Base-by-base conservation (phyloP, 176 grass and related monocot species). In the Avena eriantha region DNA sequence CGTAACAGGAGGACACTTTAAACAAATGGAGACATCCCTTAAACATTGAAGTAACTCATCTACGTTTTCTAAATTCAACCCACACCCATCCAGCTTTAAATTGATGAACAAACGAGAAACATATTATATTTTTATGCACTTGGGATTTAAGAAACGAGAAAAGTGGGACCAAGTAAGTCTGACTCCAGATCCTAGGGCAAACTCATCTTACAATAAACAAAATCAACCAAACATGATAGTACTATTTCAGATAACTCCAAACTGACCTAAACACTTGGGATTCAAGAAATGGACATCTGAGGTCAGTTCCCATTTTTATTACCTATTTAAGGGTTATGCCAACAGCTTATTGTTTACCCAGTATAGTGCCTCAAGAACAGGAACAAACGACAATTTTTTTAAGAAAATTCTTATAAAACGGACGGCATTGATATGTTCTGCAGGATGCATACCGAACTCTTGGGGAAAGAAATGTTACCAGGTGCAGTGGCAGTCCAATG, bases 401-500 rank as follows among this genome's bases (percentile, higher is more conserved):
- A 71, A 41, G 10, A 50, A 61, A 46, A 35, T 22, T 23, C 21
- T 54, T 73, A 35, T 11, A 45, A 48, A 57, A 9, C 3, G 18
- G 39, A 31, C 60, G n/a, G 8, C 11, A 49, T 57, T 35, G 18
- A 57, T 77, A 54, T 33, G 71, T 78, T 74, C 26, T 63, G 72
- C 10, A 19, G 4, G 63, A 71, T 33, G 22, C 56, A 66, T 72
- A 45, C 64, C 18, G 8, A 73, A 63, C 7, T n/a, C 21, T 58
- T 19, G 33, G 34, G 18, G 18, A 33, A 60, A 41, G 53, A 84
- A 23, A 23, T 82, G 87, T 92, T 90, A 98, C 95, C 57, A 80
- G 89, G 57, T 91, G 95, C 79, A 98, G 39, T 21, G 95, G 95
- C 22, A 87, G 22, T 91, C 89, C 47, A 98, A 78, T 63, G 85